Conservation (phyloP, 805 yeast species). For the Cyberlindnera petersonii region DNA sequence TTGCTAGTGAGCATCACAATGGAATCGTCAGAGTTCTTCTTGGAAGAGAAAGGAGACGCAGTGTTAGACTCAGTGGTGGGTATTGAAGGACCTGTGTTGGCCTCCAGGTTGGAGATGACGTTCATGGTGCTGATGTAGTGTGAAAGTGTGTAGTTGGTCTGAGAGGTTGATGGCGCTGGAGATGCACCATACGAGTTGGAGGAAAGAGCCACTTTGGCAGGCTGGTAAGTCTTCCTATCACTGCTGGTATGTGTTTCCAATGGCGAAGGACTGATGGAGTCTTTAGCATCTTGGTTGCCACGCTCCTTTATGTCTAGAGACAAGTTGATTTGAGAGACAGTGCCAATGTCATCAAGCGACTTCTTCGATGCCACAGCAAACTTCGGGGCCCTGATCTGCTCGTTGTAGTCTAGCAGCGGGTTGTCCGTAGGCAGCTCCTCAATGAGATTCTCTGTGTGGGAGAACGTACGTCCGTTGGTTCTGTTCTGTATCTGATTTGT, state of each 20-base stretch:
- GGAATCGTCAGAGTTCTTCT: constrained; percentile 24
- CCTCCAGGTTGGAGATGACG: constrained; percentile 14
- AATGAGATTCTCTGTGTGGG: constrained; percentile 6
- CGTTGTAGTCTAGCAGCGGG: constrained; percentile 27
- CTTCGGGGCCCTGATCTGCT: constrained; percentile 30
- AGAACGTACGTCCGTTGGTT: constrained; percentile 6
- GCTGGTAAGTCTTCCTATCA: constrained; percentile 24
- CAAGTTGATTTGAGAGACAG: too few species aligned
- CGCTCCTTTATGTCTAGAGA: too few species aligned
- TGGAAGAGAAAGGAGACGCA: constrained; percentile 20
- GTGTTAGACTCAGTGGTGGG: too few species aligned
- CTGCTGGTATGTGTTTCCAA: too few species aligned
- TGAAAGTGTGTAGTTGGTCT: constrained; percentile 12
- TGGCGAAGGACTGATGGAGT: too few species aligned
- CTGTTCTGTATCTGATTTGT: constrained; percentile 7
- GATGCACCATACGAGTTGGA: constrained; percentile 8
- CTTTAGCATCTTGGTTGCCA: too few species aligned
- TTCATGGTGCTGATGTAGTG: constrained; percentile 13
- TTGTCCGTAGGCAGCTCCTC: constrained; percentile 22
- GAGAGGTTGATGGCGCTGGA: constrained; percentile 15
- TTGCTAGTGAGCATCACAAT: constrained; percentile 13
- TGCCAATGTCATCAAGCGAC: constrained; percentile 15
- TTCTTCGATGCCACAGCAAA: constrained; percentile 16
- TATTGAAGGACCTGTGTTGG: constrained; percentile 3
- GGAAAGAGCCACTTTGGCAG: constrained; percentile 21